Conservation (phyloP, 2,329 filamentous ascomycete species). For the Fusarium abutilonis region DNA sequence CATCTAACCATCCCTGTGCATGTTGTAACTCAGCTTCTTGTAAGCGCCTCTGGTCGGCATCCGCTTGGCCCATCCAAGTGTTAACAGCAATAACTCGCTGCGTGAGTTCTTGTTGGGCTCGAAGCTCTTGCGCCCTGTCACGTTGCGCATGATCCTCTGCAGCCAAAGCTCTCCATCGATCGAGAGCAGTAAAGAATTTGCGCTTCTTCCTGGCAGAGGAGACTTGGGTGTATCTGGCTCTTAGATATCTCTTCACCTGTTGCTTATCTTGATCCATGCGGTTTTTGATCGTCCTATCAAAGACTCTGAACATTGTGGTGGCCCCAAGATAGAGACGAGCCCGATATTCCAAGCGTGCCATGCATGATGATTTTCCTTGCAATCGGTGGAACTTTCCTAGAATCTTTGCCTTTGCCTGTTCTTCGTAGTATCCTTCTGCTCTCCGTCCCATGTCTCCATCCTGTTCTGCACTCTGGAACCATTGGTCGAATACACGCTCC, state of each 20-base stretch:
- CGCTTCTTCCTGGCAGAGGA: constrained; percentile 49
- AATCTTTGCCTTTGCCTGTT: constrained; percentile 26
- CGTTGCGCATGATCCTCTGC: constrained; percentile 17
- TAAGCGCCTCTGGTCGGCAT: constrained; percentile 29
- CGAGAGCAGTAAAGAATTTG: constrained; percentile 48
- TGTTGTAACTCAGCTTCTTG: constrained; percentile 37
- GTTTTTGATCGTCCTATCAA: constrained; percentile 42
- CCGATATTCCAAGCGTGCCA: constrained; percentile 40
- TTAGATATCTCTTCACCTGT: constrained; percentile 48
- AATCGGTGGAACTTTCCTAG: constrained; percentile 24
- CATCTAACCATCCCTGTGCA: constrained; percentile 32
- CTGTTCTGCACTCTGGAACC: constrained; percentile 41
- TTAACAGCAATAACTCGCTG: constrained; percentile 22
- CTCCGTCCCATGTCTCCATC: constrained; percentile 35
- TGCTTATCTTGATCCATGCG: constrained; percentile 45
- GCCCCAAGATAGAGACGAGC: constrained; percentile 48
- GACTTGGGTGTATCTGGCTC: constrained; percentile 50
- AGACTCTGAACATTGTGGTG: constrained; percentile 43
- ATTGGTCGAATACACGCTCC: constrained; percentile 43
- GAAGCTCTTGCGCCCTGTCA: constrained; percentile 31
- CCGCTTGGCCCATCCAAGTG: constrained; percentile 38
- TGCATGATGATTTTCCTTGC: constrained; percentile 19
- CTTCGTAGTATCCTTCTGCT: constrained; percentile 29
- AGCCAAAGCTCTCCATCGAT: constrained; percentile 45
- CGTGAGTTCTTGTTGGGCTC: constrained; percentile 13